Evolutionary conservation across 371 early-diverging fungal species (phyloP), one percentile per base, ranked within the genome.

Genomic region (Zychaea mexicana): DNA sequence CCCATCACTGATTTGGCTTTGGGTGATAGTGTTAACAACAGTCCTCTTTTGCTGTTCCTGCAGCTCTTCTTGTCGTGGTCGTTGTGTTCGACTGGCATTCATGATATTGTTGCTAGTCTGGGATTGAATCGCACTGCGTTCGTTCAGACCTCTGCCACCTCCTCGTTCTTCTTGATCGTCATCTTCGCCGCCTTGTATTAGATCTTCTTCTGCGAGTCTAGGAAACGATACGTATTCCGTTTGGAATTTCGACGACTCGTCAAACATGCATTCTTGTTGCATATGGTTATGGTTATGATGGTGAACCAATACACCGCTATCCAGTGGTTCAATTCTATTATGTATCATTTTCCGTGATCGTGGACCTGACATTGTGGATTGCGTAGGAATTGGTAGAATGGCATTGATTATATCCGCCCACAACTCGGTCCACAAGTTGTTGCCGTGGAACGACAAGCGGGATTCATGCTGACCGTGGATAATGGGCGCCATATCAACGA

Each of bases 151-250:
- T 24, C 5, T 27, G 15, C 12, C 26, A 52, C 26, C 7, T 24
- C 30, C 53, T 5, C 30, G 28, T 30, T 53, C 53, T 9, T 52
- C 52, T 3, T 52, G 13, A 56, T 56, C 56, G 3, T 33, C n/a
- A 9, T 31, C 12, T 9, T 54, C 55, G 3, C 31, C 31, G 5
- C 31, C 7, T 22, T 12, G 19, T 19, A 54, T 9, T 19, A 15
- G 32, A n/a, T 58, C 59, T 38, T 58, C 59, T 30, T 58, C 59
- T 10, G 45, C 59, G 7, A 58, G 36, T 27, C 59, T 58, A 26
- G 59, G 59, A 58, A 58, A 58, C 12, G 59, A 58, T 9, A 58
- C 59, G 39, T 58, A 58, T 21, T 58, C 59, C 28, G 28, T 8
- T 30, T 58, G 59, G n/a, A 58, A 58, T 26, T 58, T 58, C 9